These are phyloP conservation scores for Tolypocladium sp. DNA, from an alignment of 2,329 filamentous ascomycete genomes.

Conservation along the genomic window DNA sequence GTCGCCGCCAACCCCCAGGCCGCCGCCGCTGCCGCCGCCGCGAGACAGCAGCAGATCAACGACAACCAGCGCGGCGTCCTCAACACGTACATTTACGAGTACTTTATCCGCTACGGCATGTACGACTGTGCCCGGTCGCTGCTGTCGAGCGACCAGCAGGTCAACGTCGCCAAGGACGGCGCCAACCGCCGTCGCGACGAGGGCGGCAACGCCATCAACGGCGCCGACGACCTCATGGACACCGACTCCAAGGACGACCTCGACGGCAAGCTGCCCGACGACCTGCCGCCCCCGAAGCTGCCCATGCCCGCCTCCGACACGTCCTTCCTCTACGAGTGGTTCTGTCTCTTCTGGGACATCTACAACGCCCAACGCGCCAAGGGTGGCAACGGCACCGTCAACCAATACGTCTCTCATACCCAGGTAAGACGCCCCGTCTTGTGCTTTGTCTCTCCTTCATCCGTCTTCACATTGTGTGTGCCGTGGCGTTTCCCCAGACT, in stretches of 20 bases:
- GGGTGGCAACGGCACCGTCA: slow-evolving; percentile 52
- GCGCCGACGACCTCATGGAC: slow-evolving; percentile 68
- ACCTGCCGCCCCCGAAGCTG: slow-evolving; percentile 68
- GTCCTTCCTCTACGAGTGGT: slow-evolving; percentile 96
- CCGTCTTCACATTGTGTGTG: slow-evolving; percentile 1
- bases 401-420: slow-evolving; percentile 71
- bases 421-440: slow-evolving; percentile 50
- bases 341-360: slow-evolving; percentile 95
- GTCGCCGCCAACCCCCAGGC: slow-evolving; percentile 28
- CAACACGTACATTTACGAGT: slow-evolving; percentile 87
- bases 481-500: not conserved
- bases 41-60: slow-evolving; percentile 30
- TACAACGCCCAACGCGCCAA: slow-evolving; percentile 73
- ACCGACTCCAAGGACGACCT: slow-evolving; percentile 74
- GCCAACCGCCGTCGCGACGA: slow-evolving; percentile 58
- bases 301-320: slow-evolving; percentile 56
- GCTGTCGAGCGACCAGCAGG: slow-evolving; percentile 53
- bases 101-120: slow-evolving; percentile 80
- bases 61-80: slow-evolving; percentile 48
- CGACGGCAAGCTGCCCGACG: slow-evolving; percentile 65
- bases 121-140: slow-evolving; percentile 74
- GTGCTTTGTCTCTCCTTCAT: not conserved
- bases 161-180: slow-evolving; percentile 60
- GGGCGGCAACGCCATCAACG: slow-evolving; percentile 60
- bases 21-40: slow-evolving; percentile 19